Evolutionary conservation across 768 basidiomycete genomes (phyloP).

Genomic region (Pleurotus djamor): DNA sequence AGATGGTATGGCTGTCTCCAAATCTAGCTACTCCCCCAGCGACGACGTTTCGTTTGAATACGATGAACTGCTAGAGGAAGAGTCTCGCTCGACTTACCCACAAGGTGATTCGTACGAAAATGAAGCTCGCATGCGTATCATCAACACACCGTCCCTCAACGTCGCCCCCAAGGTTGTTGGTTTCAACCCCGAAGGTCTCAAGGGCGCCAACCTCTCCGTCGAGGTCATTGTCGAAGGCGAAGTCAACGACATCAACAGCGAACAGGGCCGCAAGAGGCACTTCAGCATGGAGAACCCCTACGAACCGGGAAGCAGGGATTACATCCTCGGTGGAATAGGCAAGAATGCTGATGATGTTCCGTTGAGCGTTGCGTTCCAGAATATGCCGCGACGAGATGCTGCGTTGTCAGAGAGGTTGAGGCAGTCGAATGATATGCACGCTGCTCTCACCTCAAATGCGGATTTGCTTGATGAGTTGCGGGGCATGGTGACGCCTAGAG

Average conservation of each 20-base stretch:
- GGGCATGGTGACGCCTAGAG: neutral
- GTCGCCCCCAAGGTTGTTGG: slow-evolving; percentile 46
- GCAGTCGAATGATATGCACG: neutral
- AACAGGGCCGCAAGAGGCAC: slow-evolving; percentile 10
- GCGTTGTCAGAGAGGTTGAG: neutral
- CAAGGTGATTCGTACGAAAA: slow-evolving; percentile 8
- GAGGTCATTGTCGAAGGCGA: slow-evolving; percentile 24
- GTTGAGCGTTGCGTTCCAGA: neutral
- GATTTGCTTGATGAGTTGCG: neutral
- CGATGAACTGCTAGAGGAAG: slow-evolving; percentile 1
- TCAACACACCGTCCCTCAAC: slow-evolving; percentile 22
- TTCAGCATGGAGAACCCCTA: slow-evolving; percentile 41
- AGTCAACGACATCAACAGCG: neutral
- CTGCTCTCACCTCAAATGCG: neutral
- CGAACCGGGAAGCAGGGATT: slow-evolving; percentile 46
- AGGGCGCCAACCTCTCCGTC: slow-evolving; percentile 29
- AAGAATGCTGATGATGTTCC: neutral
- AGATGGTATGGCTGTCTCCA: slow-evolving; percentile 21
- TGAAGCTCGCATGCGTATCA: slow-evolving; percentile 28
- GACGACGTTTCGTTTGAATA: slow-evolving; percentile 9
- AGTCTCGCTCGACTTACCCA: neutral
- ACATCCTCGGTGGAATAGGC: slow-evolving; percentile 19
- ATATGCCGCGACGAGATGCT: neutral
- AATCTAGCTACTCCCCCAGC: neutral
- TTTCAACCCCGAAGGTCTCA: slow-evolving; percentile 30